A percentile compares a stretch with the other conserved stretches of the same genome.
Conservation (phyloP, 257 asterid genomes). For the Solanum medicagineum region DNA sequence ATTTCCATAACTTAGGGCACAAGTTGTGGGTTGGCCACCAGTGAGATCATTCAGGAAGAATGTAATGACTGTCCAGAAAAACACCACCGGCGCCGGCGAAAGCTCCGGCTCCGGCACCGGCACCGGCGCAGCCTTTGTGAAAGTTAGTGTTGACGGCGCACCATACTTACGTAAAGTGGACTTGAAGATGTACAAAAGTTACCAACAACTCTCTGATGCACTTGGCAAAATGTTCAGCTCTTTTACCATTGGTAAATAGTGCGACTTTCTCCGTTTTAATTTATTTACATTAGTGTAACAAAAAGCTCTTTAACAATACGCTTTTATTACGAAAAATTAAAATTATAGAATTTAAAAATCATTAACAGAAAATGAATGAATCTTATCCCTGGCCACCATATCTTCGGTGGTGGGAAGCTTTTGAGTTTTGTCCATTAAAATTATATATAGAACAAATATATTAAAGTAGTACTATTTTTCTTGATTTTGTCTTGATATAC, state of each 20-base stretch:
- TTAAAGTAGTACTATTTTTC: neutral
- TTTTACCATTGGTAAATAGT: constrained; percentile 34
- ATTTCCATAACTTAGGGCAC: constrained; percentile 20
- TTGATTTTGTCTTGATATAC: neutral
- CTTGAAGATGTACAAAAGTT: constrained; percentile 35
- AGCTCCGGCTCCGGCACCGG: constrained; percentile 8
- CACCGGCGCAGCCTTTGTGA: constrained; percentile 25
- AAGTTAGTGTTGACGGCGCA: constrained; percentile 46
- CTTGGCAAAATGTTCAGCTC: constrained; percentile 44
- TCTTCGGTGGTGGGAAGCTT: neutral
- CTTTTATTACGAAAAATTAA: too few relatives aligned
- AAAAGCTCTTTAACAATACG: rapidly evolving
- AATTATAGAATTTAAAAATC: too few relatives aligned
- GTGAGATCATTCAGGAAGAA: constrained; percentile 53
- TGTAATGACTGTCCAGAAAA: constrained; percentile 19
- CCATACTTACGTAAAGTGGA: constrained; percentile 50
- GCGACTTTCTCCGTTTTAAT: rapidly evolving
- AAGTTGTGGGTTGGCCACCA: constrained; percentile 67
- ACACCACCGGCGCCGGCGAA: constrained; percentile 8
- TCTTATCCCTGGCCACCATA: neutral
- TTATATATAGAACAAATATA: neutral
- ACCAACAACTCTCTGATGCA: constrained; percentile 38
- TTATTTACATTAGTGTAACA: too few relatives aligned
- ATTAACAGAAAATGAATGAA: too few relatives aligned
- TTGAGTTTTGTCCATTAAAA: neutral